A percentile compares a stretch with the other conserved stretches of the same genome.
Conservation (phyloP, 306 rosid genomes). For the Cicer pinnatifidum region DNA sequence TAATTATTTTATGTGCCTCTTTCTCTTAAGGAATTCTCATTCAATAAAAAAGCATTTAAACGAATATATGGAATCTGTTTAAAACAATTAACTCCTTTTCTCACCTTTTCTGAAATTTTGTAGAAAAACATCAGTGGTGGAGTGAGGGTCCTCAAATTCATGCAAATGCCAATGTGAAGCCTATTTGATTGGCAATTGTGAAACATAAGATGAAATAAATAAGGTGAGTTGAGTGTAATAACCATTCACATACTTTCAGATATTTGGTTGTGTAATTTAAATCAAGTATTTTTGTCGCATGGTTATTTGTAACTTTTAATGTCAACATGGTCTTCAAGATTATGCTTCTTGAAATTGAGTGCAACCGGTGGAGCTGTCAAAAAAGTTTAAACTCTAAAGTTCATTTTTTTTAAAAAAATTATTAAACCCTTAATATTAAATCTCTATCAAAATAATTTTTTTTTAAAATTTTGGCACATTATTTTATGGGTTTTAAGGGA, state of each 20-base stretch:
- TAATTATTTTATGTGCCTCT: neutral
- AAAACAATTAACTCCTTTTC: conserved; percentile 24
- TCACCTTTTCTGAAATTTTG: conserved; percentile 38
- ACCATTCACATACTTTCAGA: too few relatives aligned
- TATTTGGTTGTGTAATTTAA: conserved; percentile 17
- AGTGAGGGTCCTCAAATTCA: conserved; percentile 61
- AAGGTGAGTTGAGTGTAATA: conserved; percentile 52
- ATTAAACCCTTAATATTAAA: too few relatives aligned
- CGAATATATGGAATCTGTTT: conserved; percentile 13
- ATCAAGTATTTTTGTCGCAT: conserved; percentile 23
- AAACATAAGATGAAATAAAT: conserved; percentile 63
- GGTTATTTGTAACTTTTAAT: conserved; percentile 15
- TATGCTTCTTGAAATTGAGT: conserved; percentile 6
- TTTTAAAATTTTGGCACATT: too few relatives aligned
- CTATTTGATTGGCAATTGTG: conserved; percentile 63
- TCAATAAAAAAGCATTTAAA: conserved; percentile 1
- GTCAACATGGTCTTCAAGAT: conserved; percentile 15
- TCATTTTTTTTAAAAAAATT: too few relatives aligned
- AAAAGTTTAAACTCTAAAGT: too few relatives aligned
- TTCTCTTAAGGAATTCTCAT: conserved; percentile 3
- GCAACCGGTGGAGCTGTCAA: neutral
- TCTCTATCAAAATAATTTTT: too few relatives aligned
- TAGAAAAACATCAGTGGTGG: conserved; percentile 70
- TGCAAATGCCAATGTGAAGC: conserved; percentile 61
- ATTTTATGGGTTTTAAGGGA: too few relatives aligned